phyloP scores from a whole-genome alignment of 306 rosid species.

The Clitoria ternatea region DNA sequence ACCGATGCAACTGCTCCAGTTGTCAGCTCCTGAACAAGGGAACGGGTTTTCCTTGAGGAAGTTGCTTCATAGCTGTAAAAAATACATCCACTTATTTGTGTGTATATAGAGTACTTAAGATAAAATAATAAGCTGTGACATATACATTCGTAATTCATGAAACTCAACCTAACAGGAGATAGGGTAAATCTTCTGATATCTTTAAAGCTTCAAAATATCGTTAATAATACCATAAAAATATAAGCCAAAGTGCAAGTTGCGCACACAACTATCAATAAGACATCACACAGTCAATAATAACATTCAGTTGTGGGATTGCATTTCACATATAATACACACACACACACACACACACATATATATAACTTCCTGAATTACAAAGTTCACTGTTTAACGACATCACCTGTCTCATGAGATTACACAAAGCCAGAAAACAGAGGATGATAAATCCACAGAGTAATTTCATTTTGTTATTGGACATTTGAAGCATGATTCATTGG shows the following conservation, averaged over 20 bases:
- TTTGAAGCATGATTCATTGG: background rate
- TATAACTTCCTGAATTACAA: background rate
- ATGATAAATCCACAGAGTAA: background rate
- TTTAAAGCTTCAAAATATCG: background rate
- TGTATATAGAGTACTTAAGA: background rate
- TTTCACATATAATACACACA: no score
- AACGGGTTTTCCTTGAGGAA: conserved; percentile 73
- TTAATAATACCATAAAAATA: background rate
- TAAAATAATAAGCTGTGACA: background rate
- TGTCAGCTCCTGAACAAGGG: conserved; percentile 71
- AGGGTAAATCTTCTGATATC: conserved; percentile 4
- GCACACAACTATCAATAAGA: background rate
- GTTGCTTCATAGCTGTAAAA: conserved; percentile 84
- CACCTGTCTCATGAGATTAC: background rate
- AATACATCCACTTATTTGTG: conserved; percentile 1
- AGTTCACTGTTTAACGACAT: background rate
- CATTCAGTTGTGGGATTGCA: background rate
- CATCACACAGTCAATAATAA: background rate
- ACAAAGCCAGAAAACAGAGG: background rate
- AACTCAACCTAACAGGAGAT: conserved; percentile 13
- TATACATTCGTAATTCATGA: conserved; percentile 7
- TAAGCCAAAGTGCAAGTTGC: background rate
- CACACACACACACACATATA: no score
- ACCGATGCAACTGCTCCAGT: conserved; percentile 85
- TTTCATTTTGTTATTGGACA: background rate